Evolutionary conservation across 2,329 filamentous ascomycete genomes (phyloP).

Genomic region (Nigrospora oryzae): DNA sequence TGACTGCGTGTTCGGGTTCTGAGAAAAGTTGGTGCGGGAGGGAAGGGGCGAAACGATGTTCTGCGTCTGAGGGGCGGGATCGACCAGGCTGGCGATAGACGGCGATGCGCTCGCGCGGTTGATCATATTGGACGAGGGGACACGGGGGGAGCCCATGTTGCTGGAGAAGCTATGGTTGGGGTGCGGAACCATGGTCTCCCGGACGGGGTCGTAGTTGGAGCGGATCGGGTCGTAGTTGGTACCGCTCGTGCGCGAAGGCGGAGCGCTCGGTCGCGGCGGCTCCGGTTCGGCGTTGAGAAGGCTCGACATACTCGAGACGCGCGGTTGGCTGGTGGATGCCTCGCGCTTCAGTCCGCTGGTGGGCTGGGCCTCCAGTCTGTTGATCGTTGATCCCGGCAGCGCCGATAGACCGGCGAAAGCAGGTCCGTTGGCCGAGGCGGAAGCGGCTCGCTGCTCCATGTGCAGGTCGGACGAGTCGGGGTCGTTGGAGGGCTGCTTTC

Average conservation of each 20-base stretch:
- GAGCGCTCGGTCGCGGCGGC: constrained; percentile 33
- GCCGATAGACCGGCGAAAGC: too few relatives aligned
- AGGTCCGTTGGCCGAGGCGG: background rate
- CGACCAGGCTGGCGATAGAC: constrained; percentile 84
- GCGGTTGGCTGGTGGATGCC: constrained; percentile 26
- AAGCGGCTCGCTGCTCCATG: constrained; percentile 5
- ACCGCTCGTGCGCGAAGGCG: constrained; percentile 56
- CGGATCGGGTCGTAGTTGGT: constrained; percentile 88
- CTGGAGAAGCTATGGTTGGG: constrained; percentile 36
- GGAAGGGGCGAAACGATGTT: constrained; percentile 28
- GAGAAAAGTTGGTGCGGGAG: constrained; percentile 24
- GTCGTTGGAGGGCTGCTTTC: constrained; percentile 36
- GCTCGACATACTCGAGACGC: constrained; percentile 34
- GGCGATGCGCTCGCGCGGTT: constrained; percentile 82
- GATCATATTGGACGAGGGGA: constrained; percentile 27
- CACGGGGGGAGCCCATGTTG: constrained; percentile 42
- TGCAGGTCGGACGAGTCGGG: constrained; percentile 15
- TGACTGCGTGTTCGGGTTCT: constrained; percentile 15
- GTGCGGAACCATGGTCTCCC: constrained; percentile 47
- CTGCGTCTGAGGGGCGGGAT: constrained; percentile 47
- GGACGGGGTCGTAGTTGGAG: constrained; percentile 59
- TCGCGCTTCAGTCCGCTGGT: constrained; percentile 42
- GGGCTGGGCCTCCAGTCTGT: constrained; percentile 25
- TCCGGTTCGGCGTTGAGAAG: constrained; percentile 45
- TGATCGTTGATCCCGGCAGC: too few relatives aligned